Evolutionary conservation across 345 rosid species (phyloP).

Genomic region (Citrus maxima): DNA sequence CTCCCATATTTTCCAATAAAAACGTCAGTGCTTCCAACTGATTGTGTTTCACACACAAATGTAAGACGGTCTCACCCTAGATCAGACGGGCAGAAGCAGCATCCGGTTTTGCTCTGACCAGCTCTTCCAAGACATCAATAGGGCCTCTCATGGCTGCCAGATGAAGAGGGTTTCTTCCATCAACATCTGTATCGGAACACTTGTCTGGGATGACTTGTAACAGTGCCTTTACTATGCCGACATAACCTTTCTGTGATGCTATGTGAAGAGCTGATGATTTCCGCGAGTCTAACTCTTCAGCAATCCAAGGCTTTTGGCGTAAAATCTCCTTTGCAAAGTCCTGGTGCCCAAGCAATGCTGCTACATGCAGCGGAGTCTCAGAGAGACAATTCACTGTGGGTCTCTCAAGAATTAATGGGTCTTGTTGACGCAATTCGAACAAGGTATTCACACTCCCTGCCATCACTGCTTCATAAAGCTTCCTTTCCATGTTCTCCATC

Average conservation of each 20-base stretch:
- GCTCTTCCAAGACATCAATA: not conserved
- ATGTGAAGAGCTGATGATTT: not conserved
- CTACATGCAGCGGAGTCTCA: constrained; percentile 14
- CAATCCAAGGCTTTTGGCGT: constrained; percentile 5
- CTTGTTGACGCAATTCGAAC: not conserved
- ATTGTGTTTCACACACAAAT: constrained; percentile 14
- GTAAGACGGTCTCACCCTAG: constrained; percentile 5
- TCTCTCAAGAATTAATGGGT: constrained; percentile 2
- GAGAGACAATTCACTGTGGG: not conserved
- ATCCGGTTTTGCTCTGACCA: not conserved
- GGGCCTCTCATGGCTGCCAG: constrained; percentile 6
- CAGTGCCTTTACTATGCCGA: constrained; percentile 16
- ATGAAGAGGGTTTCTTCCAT: constrained; percentile 13
- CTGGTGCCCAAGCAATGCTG: constrained; percentile 11
- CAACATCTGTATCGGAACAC: not conserved
- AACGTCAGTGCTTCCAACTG: constrained; percentile 5
- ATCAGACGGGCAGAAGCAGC: not conserved
- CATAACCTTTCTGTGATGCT: constrained; percentile 7
- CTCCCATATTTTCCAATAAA: no score
- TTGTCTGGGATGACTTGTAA: not conserved
- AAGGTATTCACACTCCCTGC: not conserved
- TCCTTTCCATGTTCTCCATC: not conserved
- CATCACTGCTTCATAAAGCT: constrained; percentile 1
- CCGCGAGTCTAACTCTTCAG: constrained; percentile 6
- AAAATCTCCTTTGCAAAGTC: constrained; percentile 9